These are phyloP conservation scores for Carex myosuroides DNA, from an alignment of 176 grass and related monocot genomes.

Conservation along the genomic window DNA sequence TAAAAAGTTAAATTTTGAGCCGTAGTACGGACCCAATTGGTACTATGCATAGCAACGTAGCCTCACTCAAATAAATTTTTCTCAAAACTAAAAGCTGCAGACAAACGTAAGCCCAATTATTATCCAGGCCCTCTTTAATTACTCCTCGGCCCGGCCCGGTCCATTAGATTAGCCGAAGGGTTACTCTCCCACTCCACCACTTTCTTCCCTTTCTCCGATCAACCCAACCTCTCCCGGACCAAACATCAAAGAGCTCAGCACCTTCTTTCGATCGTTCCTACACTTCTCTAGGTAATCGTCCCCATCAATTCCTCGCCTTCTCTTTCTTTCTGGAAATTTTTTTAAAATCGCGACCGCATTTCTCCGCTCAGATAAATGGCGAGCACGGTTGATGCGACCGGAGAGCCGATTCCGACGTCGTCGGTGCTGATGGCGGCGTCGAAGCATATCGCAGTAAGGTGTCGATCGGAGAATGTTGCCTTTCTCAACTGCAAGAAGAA, in stretches of 20 bases:
- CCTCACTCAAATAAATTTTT: too few species aligned
- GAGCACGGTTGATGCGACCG: conserved; percentile 54
- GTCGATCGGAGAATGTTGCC: conserved; percentile 70
- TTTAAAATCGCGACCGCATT: background rate
- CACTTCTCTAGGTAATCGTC: background rate
- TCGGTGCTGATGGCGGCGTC: conserved; percentile 82
- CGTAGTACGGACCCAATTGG: too few species aligned
- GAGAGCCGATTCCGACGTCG: conserved; percentile 82
- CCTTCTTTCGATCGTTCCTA: background rate
- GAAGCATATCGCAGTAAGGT: conserved; percentile 72
- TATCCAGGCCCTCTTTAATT: background rate
- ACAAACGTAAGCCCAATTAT: background rate
- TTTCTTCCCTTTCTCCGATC: conserved; percentile 1
- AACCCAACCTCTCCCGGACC: background rate
- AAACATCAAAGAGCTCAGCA: background rate
- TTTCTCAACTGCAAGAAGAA: conserved; percentile 99
- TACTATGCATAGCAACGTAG: too few species aligned
- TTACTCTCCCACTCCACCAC: background rate
- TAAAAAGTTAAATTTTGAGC: too few species aligned
- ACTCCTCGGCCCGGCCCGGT: background rate
- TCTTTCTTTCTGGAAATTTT: background rate
- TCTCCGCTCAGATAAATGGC: conserved; percentile 22
- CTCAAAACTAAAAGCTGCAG: background rate
- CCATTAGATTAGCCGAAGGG: background rate
- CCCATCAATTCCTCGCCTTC: background rate